phyloP scores from a whole-genome alignment of 2,329 filamentous ascomycete species.

The Fusarium graminum region DNA sequence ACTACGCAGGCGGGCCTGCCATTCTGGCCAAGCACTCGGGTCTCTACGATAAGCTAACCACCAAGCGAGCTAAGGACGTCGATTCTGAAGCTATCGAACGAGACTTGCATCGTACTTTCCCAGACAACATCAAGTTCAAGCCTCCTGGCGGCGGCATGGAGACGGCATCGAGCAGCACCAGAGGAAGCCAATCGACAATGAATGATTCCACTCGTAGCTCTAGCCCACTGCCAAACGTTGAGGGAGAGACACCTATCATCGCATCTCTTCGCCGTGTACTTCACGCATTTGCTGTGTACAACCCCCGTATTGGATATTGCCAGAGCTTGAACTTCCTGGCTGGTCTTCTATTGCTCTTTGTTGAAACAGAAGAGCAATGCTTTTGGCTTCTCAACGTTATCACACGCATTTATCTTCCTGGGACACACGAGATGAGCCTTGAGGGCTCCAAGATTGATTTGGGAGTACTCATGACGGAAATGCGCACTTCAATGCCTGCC shows the following conservation, averaged over 20 bases:
- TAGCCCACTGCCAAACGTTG: slow-evolving; percentile 53
- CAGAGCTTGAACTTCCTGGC: slow-evolving; percentile 96
- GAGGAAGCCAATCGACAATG: slow-evolving; percentile 56
- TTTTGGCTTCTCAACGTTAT: slow-evolving; percentile 96
- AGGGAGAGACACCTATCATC: slow-evolving; percentile 81
- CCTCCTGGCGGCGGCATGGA: slow-evolving; percentile 60
- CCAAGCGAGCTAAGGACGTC: slow-evolving; percentile 73
- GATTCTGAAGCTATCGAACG: slow-evolving; percentile 93
- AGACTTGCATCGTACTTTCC: slow-evolving; percentile 93
- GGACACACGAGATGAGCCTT: slow-evolving; percentile 89
- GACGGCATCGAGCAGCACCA: slow-evolving; percentile 51
- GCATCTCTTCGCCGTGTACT: slow-evolving; percentile 85
- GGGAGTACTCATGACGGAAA: slow-evolving; percentile 88
- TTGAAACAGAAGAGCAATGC: slow-evolving; percentile 87
- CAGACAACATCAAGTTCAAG: slow-evolving; percentile 93
- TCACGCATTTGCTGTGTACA: slow-evolving; percentile 90
- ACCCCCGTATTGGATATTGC: slow-evolving; percentile 92
- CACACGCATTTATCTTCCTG: slow-evolving; percentile 87
- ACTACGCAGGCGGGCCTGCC: slow-evolving; percentile 88
- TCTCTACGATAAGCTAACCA: slow-evolving; percentile 79
- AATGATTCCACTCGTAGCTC: slow-evolving; percentile 52
- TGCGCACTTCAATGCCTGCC: slow-evolving; percentile 83
- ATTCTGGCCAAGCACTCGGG: slow-evolving; percentile 81
- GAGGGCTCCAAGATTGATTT: slow-evolving; percentile 95
- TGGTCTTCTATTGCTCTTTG: slow-evolving; percentile 88